These are phyloP conservation scores for Fusarium pilosicola DNA, from an alignment of 2,329 filamentous ascomycete species.

Conservation along the genomic window DNA sequence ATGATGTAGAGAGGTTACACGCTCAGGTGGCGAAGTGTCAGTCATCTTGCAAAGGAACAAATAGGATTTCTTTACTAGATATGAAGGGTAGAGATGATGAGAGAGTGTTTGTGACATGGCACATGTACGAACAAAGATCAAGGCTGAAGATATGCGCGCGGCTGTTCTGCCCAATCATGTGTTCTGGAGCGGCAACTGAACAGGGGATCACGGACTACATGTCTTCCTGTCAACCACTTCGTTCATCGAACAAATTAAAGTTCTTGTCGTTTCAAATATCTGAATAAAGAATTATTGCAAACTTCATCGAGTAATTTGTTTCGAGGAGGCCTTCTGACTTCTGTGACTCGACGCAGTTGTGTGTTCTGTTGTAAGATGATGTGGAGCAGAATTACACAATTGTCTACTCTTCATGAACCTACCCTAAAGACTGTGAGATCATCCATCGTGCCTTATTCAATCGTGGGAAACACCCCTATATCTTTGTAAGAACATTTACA, in stretches of 20 bases:
- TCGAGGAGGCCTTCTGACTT: accelerated
- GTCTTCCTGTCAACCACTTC: too few species aligned
- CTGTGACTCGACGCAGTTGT: background rate
- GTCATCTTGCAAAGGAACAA: accelerated
- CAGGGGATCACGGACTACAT: background rate
- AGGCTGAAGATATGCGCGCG: background rate
- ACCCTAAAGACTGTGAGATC: background rate
- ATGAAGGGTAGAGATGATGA: accelerated
- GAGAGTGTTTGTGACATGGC: background rate
- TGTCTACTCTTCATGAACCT: background rate
- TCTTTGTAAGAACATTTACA: accelerated
- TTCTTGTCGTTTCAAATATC: accelerated
- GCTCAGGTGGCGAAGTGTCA: accelerated
- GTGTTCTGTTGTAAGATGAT: accelerated
- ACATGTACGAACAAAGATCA: background rate
- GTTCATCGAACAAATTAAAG: background rate
- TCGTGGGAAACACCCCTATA: accelerated
- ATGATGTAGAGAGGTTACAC: background rate
- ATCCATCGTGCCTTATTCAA: accelerated
- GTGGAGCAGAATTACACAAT: too few species aligned
- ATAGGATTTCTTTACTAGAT: accelerated
- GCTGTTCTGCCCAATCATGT: background rate
- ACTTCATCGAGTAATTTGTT: accelerated
- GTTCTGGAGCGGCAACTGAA: background rate
- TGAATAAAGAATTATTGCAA: accelerated